Base-by-base conservation (phyloP, 805 yeast genomes). In the Metschnikowia picachoensis region DNA sequence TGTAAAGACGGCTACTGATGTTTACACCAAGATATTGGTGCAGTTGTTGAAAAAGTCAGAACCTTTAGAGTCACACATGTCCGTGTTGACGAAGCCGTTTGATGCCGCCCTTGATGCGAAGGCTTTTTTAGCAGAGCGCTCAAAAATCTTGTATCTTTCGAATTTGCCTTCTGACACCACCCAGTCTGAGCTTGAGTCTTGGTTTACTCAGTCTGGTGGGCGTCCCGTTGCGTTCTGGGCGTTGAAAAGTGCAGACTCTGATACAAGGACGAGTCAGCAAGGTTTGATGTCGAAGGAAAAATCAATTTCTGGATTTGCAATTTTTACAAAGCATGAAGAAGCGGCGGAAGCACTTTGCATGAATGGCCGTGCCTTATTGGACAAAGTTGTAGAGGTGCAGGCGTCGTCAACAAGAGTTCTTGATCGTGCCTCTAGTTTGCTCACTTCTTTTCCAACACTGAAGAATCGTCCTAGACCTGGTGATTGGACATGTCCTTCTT, bases 401-500 rank as follows among this genome's bases (percentile, higher is more conserved):
- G 95, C 97, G 1, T 87, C 96, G 1, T 83, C 94, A 35, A 77
- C 83, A 3, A 69, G 77, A 35, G 87, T 91, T 3, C 71, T 91
- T 39, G 96, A 88, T 53, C 77, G 81, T 50, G 96, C 96, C 1
- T 85, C 81, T 55, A 95, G 86, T 34, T 77, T 91, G 36, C 70
- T 91, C 49, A 77, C 87, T 0, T 89, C 95, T 3, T 91, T 91
- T 67, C 96, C 97, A 13, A 81, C 85, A 29, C 85, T 88, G 55
- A 79, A 79, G 50, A 90, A 91, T 65, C 76, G 94, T 57, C 96
- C 96, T 17, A 76, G 97, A 60, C 97, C 97, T 0, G 97, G 97
- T 16, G 97, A 91, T 63, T 91, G 97, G 97, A 87, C 87, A n/a
- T 91, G 97, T 65, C 96, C 96, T 25, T 83, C 91, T 7, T 91